Evolutionary conservation across 148 eudicot species (phyloP).

Genomic region (Nepenthes gracilis): DNA sequence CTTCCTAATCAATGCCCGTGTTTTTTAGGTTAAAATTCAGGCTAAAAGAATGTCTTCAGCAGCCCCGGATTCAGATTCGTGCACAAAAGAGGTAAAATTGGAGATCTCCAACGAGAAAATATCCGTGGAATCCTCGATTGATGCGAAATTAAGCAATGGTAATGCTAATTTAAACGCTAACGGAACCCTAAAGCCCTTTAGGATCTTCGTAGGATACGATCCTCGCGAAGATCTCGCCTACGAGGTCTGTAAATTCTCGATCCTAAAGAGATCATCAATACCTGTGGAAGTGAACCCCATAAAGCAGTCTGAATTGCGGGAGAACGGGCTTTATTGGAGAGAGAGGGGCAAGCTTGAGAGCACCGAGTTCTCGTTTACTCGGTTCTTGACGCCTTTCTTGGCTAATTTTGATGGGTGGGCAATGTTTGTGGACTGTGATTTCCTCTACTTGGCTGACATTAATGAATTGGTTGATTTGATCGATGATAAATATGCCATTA

Average conservation of each 20-base stretch:
- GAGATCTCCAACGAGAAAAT: no score
- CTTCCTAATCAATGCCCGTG: no score
- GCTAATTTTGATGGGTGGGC: constrained; percentile 88
- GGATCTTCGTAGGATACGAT: constrained; percentile 86
- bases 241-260: constrained; percentile 72
- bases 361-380: constrained; percentile 78
- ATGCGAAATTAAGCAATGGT: no score
- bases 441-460: constrained; percentile 59
- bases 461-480: constrained; percentile 50
- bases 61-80: no score
- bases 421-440: constrained; percentile 93
- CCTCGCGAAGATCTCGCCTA: constrained; percentile 72
- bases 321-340: constrained; percentile 57
- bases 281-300: constrained; percentile 70
- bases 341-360: constrained; percentile 79
- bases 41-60: no score
- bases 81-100: no score
- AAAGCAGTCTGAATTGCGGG: constrained; percentile 58
- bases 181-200: constrained; percentile 24
- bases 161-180: constrained; percentile 12
- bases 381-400: constrained; percentile 73
- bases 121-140: no score
- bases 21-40: no score
- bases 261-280: constrained; percentile 55
- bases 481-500: constrained; percentile 73